These are phyloP conservation scores for Rhodotorula mucilaginosa DNA, from an alignment of 1,284 basidiomycete genomes.

Conservation along the genomic window DNA sequence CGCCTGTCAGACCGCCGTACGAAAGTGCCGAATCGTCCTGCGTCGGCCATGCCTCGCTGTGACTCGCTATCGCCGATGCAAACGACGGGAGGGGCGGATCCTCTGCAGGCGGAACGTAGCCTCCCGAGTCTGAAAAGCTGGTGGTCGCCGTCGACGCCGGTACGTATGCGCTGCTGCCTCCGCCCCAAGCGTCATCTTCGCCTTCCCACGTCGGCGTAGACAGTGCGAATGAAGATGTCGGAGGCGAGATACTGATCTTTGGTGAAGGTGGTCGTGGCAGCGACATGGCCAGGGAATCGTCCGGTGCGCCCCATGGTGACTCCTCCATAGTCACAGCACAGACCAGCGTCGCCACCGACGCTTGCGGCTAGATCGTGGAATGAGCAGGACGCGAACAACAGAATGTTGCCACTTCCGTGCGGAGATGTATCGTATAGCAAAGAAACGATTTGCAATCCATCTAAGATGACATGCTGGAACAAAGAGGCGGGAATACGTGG, in stretches of 20 bases:
- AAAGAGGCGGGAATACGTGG: too few species aligned
- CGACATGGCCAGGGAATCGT: background rate
- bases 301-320: conserved; percentile 19
- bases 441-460: too few species aligned
- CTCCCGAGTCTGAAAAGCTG: background rate
- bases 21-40: background rate
- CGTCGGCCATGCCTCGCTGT: background rate
- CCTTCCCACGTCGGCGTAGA: conserved; percentile 4
- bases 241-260: background rate
- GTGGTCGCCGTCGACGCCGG: background rate
- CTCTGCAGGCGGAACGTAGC: background rate
- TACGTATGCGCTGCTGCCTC: background rate
- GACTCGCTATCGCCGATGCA: background rate
- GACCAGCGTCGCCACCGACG: background rate
- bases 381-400: too few species aligned
- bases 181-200: conserved; percentile 27
- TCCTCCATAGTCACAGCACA: conserved; percentile 9
- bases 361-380: too few species aligned
- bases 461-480: too few species aligned
- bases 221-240: background rate
- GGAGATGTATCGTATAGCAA: too few species aligned
- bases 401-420: too few species aligned
- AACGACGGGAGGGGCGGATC: background rate
- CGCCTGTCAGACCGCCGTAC: too few species aligned
- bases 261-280: background rate